These are phyloP conservation scores for Phialophora expanda DNA, from an alignment of 2,329 filamentous ascomycete species.

Conservation along the genomic window DNA sequence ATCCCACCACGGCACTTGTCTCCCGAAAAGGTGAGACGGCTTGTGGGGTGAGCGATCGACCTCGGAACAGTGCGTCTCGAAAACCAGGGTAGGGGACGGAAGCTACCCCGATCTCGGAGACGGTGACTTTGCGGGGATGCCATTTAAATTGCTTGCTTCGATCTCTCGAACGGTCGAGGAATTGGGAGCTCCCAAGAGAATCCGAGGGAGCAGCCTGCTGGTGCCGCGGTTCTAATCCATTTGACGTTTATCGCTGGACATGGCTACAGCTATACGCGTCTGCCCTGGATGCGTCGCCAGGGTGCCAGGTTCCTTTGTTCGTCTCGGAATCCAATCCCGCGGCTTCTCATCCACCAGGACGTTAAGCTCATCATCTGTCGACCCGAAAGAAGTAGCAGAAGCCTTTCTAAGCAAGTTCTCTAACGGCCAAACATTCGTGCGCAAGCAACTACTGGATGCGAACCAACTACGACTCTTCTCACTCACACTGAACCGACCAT, in stretches of 20 bases:
- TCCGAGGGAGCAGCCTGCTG: not conserved
- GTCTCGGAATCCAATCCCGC: conserved; percentile 15
- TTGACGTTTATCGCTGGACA: not conserved
- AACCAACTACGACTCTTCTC: conserved; percentile 69
- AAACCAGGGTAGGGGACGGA: conserved; percentile 25
- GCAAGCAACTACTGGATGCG: conserved; percentile 61
- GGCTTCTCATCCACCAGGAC: conserved; percentile 22
- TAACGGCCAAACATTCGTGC: conserved; percentile 49
- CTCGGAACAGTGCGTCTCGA: conserved; percentile 31
- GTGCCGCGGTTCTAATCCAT: not conserved
- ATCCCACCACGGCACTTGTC: not conserved
- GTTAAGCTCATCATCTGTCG: conserved; percentile 4
- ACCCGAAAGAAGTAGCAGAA: conserved; percentile 35
- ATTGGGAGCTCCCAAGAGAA: not conserved
- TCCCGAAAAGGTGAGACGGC: not conserved
- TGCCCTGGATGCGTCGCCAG: conserved; percentile 11
- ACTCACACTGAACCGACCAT: conserved; percentile 60
- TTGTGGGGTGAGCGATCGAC: conserved; percentile 10
- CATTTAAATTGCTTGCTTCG: not conserved
- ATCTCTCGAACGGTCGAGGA: not conserved
- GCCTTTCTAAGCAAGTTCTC: conserved; percentile 52
- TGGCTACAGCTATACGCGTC: conserved; percentile 12
- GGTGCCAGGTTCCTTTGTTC: not conserved
- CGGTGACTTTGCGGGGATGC: conserved; percentile 22
- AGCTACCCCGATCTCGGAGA: conserved; percentile 31